Percentiles rank a stretch among this genome's conserved stretches.
phyloP scores from a whole-genome alignment of 202 grass and related monocot genomes.

The Elaeis oleifera region DNA sequence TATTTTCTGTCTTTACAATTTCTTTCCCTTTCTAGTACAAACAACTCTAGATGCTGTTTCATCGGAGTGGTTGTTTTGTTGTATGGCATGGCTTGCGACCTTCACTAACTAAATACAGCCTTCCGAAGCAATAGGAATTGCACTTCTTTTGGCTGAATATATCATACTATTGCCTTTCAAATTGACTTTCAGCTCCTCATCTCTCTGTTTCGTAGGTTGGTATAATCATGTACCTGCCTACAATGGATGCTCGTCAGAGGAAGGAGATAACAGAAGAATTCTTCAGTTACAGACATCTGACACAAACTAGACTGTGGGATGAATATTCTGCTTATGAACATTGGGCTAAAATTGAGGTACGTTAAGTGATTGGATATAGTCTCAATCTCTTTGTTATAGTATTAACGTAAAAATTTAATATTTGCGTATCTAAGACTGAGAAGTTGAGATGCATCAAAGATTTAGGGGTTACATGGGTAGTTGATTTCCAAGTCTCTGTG shows the following conservation, averaged over 20 bases:
- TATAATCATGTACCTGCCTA: slow-evolving; percentile 97
- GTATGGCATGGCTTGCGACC: too few relatives aligned
- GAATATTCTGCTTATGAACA: slow-evolving; percentile 77
- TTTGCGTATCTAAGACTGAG: not conserved
- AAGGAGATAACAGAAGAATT: slow-evolving; percentile 91
- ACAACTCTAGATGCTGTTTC: too few relatives aligned
- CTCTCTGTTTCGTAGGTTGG: slow-evolving; percentile 52
- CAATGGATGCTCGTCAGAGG: slow-evolving; percentile 66
- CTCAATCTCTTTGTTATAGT: not conserved
- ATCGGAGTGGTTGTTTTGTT: too few relatives aligned
- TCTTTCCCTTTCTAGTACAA: too few relatives aligned
- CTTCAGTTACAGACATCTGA: slow-evolving; percentile 54
- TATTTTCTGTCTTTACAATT: too few relatives aligned
- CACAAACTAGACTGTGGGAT: slow-evolving; percentile 54
- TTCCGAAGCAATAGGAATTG: not conserved
- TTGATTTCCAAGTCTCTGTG: too few relatives aligned
- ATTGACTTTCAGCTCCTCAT: slow-evolving; percentile 5
- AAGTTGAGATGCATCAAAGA: too few relatives aligned
- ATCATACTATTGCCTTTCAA: not conserved
- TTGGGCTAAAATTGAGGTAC: slow-evolving; percentile 97
- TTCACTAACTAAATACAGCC: too few relatives aligned
- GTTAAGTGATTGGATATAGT: slow-evolving; percentile 2
- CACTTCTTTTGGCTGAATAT: not conserved
- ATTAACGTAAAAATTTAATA: not conserved
- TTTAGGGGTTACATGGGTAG: too few relatives aligned